Evolutionary conservation across 768 basidiomycete genomes (phyloP).

Genomic region (Crucibulum laeve): DNA sequence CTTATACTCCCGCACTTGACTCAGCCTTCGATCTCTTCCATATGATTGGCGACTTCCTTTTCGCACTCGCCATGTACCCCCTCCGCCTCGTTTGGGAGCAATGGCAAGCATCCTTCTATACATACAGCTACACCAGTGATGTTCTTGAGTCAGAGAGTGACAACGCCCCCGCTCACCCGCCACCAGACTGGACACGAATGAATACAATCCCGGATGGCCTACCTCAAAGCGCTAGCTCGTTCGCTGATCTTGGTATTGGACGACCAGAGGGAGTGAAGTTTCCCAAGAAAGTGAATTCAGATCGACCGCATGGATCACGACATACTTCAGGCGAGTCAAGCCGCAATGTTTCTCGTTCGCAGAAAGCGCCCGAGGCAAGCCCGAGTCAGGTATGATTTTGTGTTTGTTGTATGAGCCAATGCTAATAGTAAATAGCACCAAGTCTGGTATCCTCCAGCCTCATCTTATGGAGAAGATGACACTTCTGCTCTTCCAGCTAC

Average conservation of each 20-base stretch:
- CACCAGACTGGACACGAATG: too few species aligned
- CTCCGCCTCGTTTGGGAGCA: constrained; percentile 27
- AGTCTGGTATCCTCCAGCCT: constrained; percentile 60
- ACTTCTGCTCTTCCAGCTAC: not conserved
- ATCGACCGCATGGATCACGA: not conserved
- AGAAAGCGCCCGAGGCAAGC: not conserved
- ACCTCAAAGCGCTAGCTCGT: too few species aligned
- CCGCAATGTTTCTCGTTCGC: not conserved
- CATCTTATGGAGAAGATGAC: constrained; percentile 33
- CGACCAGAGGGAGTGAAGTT: constrained; percentile 1
- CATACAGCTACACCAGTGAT: constrained; percentile 6
- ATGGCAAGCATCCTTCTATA: constrained; percentile 30
- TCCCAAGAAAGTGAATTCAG: constrained; percentile 8
- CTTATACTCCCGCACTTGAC: constrained; percentile 67
- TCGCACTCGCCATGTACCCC: constrained; percentile 36
- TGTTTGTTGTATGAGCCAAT: too few species aligned
- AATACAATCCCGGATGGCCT: too few species aligned
- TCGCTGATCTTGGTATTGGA: not conserved
- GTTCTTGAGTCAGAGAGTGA: constrained; percentile 16
- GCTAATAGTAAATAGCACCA: constrained; percentile 24
- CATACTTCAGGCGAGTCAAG: not conserved
- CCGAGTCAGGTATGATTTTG: not conserved
- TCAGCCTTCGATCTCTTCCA: constrained; percentile 54
- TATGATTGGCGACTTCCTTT: constrained; percentile 61
- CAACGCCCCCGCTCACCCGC: too few species aligned